Evolutionary conservation across 2,329 filamentous ascomycete species (phyloP), one percentile per base, ranked within the genome.

Genomic region (Aspergillus japonicus): DNA sequence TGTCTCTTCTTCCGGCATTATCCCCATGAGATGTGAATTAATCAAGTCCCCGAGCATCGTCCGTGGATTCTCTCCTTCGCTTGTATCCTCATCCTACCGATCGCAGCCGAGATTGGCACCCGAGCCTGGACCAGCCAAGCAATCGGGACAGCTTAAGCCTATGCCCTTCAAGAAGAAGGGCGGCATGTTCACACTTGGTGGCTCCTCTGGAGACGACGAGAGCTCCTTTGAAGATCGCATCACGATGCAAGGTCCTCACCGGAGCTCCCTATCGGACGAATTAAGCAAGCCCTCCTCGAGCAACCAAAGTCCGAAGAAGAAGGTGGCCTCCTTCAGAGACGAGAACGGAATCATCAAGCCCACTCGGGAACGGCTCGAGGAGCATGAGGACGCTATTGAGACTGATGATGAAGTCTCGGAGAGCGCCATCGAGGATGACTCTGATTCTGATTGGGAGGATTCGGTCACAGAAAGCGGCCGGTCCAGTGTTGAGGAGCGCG

Each of bases 151-250:
- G 67, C 81, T 83, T 19, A 83, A 71, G 26, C 80, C 85, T 42
- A 73, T 72, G 5, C 72, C 77, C 66, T 69, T 77, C 59, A 91
- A 89, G 79, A 86, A 85, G 65, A 89, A 92, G 68, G 85, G 86
- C 68, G 83, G 86, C 53, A 87, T 88, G 76, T 86, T 86, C 66
- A 81, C 82, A 5, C 83, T 96, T 6, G 92, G 92, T 53, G 92
- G 92, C 55, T 96, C 92, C 0, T 96, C 91, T 54, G 92, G 89
- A 31, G 92, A 93, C 66, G 91, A 95, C 61, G 88, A 90, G 63
- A 90, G 88, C 74, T 96, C 92, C 0, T 83, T 88, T 50, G 86
- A 89, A 64, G 82, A 84, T 49, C 80, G 82, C 65, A 83, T 92
- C 65, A 85, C 70, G 69, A 81, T 70, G 75, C 82, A 60, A 73